Evolutionary conservation across 2,329 filamentous ascomycete species (phyloP).

Genomic region (Fusarium setosum): DNA sequence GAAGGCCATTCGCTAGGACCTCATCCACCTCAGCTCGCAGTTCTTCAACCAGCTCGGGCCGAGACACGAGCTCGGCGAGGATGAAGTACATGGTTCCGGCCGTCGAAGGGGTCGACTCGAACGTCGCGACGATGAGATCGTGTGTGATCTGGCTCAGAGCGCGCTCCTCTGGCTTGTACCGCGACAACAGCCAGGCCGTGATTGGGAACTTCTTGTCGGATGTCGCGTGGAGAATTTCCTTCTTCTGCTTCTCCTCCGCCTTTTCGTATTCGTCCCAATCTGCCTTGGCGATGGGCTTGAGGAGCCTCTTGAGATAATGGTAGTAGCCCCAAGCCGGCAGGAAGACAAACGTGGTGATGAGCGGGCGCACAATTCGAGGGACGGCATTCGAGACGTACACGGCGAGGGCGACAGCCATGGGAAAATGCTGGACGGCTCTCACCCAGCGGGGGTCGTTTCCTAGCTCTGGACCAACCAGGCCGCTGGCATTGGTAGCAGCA

Average conservation of each 20-base stretch:
- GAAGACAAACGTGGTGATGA: not conserved
- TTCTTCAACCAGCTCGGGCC: not conserved
- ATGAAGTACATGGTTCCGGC: not conserved
- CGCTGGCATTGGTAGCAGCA: not conserved
- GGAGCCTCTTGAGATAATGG: not conserved
- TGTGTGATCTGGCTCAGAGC: not conserved
- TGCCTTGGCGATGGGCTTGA: not conserved
- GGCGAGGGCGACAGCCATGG: not conserved
- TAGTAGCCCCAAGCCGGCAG: not conserved
- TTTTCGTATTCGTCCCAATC: too few species aligned
- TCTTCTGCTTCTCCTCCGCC: not conserved
- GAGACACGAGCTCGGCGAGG: not conserved
- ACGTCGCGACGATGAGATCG: not conserved
- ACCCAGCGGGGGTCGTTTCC: not conserved
- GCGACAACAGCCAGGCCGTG: not conserved
- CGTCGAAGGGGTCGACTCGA: not conserved
- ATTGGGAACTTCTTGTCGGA: not conserved
- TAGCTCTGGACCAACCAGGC: not conserved
- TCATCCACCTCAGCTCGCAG: not conserved
- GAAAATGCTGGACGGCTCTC: not conserved
- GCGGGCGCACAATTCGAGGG: not conserved
- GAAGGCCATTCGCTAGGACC: not conserved
- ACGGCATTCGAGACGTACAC: not conserved
- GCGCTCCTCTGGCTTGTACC: not conserved
- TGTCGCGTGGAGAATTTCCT: not conserved